Conservation (phyloP, 1,284 basidiomycete species). For the Melanopsichium pennsylvanicum region DNA sequence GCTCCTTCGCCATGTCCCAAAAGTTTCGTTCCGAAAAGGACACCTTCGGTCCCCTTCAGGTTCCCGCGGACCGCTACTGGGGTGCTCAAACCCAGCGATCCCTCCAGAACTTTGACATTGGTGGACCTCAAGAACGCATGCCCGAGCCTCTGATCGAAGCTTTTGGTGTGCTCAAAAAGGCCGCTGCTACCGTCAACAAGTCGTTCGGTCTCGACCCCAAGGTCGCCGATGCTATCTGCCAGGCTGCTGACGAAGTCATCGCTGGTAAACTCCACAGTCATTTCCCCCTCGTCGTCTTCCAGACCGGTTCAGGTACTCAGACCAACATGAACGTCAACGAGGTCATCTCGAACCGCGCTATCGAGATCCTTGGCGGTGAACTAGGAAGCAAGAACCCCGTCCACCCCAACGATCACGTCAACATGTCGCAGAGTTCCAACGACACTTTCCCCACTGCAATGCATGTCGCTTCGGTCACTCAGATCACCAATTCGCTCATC, state of each 20-base stretch:
- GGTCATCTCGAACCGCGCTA: constrained; percentile 98
- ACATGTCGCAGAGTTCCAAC: constrained; percentile 99
- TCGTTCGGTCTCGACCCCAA: constrained; percentile 89
- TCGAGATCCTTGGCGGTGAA: constrained; percentile 94
- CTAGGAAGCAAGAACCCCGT: constrained; percentile 96
- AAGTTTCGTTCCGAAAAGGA: constrained; percentile 69
- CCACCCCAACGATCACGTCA: constrained; percentile 99
- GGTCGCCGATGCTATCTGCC: constrained; percentile 85
- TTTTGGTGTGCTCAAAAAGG: constrained; percentile 97
- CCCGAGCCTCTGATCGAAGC: constrained; percentile 95
- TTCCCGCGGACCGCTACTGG: constrained; percentile 95
- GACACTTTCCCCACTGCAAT: constrained; percentile 99
- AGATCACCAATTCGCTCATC: constrained; percentile 81
- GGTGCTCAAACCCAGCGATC: constrained; percentile 98
- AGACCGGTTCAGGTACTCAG: constrained; percentile 98
- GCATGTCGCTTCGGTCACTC: constrained; percentile 95
- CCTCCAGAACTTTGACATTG: constrained; percentile 98
- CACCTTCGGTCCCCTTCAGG: constrained; percentile 90
- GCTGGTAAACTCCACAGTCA: constrained; percentile 83
- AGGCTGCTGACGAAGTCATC: constrained; percentile 97
- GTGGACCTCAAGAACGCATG: constrained; percentile 88
- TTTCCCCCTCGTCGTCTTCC: constrained; percentile 98
- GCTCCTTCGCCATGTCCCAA: constrained; percentile 39
- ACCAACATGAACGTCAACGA: constrained; percentile 99
- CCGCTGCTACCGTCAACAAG: constrained; percentile 90